phyloP scores from a whole-genome alignment of 2,329 filamentous ascomycete species.

The Fusarium kyushuense region DNA sequence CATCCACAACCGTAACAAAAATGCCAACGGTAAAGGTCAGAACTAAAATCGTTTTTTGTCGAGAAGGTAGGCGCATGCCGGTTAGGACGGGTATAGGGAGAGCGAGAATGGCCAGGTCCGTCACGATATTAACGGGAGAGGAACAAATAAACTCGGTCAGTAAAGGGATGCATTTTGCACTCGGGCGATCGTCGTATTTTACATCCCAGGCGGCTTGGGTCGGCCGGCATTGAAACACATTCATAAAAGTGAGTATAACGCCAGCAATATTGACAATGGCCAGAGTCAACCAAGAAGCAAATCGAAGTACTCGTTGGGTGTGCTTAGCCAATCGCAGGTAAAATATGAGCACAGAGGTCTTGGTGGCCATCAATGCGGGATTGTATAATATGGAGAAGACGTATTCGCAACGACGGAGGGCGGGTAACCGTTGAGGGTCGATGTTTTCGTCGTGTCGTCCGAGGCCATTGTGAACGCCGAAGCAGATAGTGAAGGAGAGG shows the following conservation, averaged over 20 bases:
- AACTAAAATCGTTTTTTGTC: constrained; percentile 89
- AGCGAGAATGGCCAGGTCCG: constrained; percentile 87
- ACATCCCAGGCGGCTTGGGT: constrained; percentile 75
- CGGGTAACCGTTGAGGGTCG: constrained; percentile 57
- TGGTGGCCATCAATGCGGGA: constrained; percentile 88
- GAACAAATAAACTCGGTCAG: constrained; percentile 77
- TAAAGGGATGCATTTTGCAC: constrained; percentile 65
- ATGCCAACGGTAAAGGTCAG: constrained; percentile 88
- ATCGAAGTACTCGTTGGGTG: constrained; percentile 78
- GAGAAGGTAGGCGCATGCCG: constrained; percentile 82
- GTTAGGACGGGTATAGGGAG: constrained; percentile 90
- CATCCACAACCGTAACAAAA: constrained; percentile 89
- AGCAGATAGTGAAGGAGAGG: constrained; percentile 74
- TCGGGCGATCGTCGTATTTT: constrained; percentile 44
- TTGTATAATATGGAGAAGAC: constrained; percentile 78
- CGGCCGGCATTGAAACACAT: constrained; percentile 87
- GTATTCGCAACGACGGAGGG: constrained; percentile 71
- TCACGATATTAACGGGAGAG: constrained; percentile 91
- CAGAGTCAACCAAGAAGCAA: constrained; percentile 84
- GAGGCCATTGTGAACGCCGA: constrained; percentile 72
- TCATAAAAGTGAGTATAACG: constrained; percentile 83
- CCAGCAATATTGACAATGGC: constrained; percentile 83
- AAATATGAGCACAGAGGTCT: constrained; percentile 92
- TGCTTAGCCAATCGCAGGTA: constrained; percentile 86
- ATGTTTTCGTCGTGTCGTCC: constrained; percentile 76